Percentiles rank a stretch among this genome's conserved stretches.
These are phyloP conservation scores for Fraxinus nigra DNA, from an alignment of 305 asterid genomes.

Conservation along the genomic window DNA sequence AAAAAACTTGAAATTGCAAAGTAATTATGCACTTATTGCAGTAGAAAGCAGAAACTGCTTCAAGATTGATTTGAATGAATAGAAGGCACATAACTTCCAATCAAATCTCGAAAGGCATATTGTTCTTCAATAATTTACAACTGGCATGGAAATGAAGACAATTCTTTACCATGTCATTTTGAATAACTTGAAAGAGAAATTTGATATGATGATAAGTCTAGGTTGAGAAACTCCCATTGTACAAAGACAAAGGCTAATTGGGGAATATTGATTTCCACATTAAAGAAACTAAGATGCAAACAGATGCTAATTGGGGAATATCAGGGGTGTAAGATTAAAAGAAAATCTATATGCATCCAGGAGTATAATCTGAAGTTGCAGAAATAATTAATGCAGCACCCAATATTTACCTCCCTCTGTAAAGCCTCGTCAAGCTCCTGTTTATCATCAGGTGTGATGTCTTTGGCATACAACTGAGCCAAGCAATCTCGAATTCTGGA, in stretches of 20 bases:
- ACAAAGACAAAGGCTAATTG: background rate
- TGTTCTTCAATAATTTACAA: background rate
- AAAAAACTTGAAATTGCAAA: background rate
- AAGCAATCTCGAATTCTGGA: slow-evolving; percentile 33
- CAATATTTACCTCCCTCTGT: slow-evolving; percentile 28
- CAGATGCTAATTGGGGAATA: background rate
- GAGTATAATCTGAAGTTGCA: background rate
- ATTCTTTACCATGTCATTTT: background rate
- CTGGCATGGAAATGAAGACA: background rate
- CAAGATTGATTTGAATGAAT: background rate
- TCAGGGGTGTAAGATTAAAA: background rate
- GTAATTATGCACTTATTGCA: background rate
- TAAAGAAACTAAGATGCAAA: background rate
- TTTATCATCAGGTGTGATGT: slow-evolving; percentile 35
- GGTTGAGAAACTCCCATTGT: background rate
- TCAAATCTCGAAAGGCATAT: background rate
- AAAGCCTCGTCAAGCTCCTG: slow-evolving; percentile 34
- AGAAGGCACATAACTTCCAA: background rate
- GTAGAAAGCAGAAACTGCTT: background rate
- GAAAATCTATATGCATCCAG: background rate
- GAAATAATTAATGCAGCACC: background rate
- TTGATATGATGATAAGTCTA: background rate
- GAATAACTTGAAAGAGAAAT: background rate
- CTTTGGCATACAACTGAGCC: slow-evolving; percentile 33
- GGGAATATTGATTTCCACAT: background rate